Evolutionary conservation across 75 land plant genomes (phyloP).

Genomic region (Pinus taeda): DNA sequence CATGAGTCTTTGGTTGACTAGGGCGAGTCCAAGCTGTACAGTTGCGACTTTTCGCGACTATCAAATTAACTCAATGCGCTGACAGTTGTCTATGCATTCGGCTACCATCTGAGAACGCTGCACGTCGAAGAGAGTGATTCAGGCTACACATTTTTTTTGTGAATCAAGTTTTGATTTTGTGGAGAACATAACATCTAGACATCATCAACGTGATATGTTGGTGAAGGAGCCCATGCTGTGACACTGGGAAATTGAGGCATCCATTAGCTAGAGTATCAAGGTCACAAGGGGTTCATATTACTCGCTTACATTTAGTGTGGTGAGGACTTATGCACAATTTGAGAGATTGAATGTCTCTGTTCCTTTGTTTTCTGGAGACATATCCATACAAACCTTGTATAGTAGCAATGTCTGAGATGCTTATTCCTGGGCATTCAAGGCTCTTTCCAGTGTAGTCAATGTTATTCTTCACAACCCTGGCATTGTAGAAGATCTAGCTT

Average conservation of each 20-base stretch:
- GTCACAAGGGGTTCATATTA: conserved; percentile 40
- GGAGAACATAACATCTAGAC: not conserved
- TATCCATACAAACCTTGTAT: conserved; percentile 64
- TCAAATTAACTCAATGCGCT: too few relatives aligned
- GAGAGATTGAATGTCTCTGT: conserved; percentile 56
- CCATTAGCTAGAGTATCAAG: conserved; percentile 42
- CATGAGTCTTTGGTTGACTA: too few relatives aligned
- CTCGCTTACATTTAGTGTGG: conserved; percentile 55
- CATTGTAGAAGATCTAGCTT: conserved; percentile 64
- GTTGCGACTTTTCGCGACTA: too few relatives aligned
- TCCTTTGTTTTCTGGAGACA: conserved; percentile 40
- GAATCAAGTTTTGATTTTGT: too few relatives aligned
- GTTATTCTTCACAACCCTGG: conserved; percentile 57
- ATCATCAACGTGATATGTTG: not conserved
- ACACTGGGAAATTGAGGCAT: conserved; percentile 37
- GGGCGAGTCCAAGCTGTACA: too few relatives aligned
- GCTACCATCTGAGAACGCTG: too few relatives aligned
- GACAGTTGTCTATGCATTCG: too few relatives aligned
- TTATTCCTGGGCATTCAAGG: conserved; percentile 51
- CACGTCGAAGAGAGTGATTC: too few relatives aligned
- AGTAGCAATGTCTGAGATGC: conserved; percentile 54
- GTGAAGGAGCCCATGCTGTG: conserved; percentile 4
- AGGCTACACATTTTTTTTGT: too few relatives aligned
- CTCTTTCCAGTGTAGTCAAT: conserved; percentile 14
- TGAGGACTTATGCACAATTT: conserved; percentile 60